Base-by-base conservation (phyloP, 495 filamentous ascomycete species). In the Hyaloscypha bicolor region DNA sequence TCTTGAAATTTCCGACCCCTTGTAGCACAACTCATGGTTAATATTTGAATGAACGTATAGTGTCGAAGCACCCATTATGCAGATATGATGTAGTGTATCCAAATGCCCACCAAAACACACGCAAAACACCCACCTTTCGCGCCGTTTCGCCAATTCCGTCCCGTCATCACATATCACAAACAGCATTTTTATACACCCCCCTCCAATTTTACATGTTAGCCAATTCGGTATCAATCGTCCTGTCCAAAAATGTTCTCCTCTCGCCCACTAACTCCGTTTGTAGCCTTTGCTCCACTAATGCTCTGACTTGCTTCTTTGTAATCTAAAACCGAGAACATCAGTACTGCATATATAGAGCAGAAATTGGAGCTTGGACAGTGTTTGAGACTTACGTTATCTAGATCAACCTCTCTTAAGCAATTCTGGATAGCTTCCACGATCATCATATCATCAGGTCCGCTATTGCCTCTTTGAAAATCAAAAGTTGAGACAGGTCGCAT, bases 271-370 rank as follows among this genome's bases (percentile, higher is more conserved):
- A 80, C 69, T 96, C 90, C 12, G 91, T 94, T 79, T 97, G 93
- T 60, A 99, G 79, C 72, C 93, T 84, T 78, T 96, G 93, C 80
- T 99, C 95, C 31, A 96, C 93, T 58, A 97, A 83, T 14, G 91
- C 93, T 59, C 92, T 85, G 63, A 95, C 91, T 83, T 98, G 95
- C 80, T 98, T 99, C 87, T 99, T 99, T 21, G 95, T 99, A 2
- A 25, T 2, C 25, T 25, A 25, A 25, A 25, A 25, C 25, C 25
- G 25, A 25, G 25, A 25, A 25, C 25, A 25, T 25, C 25, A 25
- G 25, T 25, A 25, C 25, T 2, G 25, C 25, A 25, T 25, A 25
- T 25, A 25, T 25, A 25, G 25, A 25, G 25, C 2, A 25, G 25
- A 25, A 25, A 2, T 25, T 25, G 25, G 25, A 25, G 25, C 25